Conservation (phyloP, 345 rosid genomes). For the Citrus mangshanensis region DNA sequence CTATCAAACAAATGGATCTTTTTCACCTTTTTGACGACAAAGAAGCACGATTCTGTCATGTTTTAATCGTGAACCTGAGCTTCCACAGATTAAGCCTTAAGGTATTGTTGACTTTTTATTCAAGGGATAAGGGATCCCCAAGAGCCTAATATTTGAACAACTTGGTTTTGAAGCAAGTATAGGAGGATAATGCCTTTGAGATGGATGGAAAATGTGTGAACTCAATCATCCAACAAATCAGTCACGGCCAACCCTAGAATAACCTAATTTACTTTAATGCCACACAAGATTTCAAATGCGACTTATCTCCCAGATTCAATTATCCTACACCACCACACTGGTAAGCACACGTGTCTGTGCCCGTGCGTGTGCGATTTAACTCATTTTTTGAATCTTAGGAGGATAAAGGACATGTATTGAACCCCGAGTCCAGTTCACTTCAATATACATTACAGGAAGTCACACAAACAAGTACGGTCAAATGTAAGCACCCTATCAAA, state of each 20-base stretch:
- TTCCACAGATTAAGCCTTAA: too few relatives aligned
- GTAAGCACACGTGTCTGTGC: too few relatives aligned
- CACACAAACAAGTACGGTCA: neutral
- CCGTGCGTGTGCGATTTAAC: neutral
- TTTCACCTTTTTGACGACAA: too few relatives aligned
- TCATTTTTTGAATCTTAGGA: neutral
- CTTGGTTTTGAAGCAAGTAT: too few relatives aligned
- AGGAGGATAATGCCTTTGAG: too few relatives aligned
- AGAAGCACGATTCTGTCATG: too few relatives aligned
- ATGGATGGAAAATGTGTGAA: neutral
- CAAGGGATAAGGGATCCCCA: too few relatives aligned
- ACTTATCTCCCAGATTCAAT: neutral
- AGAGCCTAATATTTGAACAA: too few relatives aligned
- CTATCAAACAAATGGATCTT: too few relatives aligned
- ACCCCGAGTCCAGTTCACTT: neutral
- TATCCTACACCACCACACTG: too few relatives aligned
- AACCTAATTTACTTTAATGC: neutral
- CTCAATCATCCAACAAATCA: neutral
- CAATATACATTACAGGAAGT: constrained; percentile 20
- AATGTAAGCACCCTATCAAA: constrained; percentile 2
- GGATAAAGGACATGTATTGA: neutral
- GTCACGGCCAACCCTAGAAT: neutral
- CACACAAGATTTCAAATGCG: neutral
- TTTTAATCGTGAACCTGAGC: too few relatives aligned
- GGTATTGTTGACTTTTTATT: too few relatives aligned